Conservation (phyloP, 2,329 filamentous ascomycete species). For the Verticillium dahliae region DNA sequence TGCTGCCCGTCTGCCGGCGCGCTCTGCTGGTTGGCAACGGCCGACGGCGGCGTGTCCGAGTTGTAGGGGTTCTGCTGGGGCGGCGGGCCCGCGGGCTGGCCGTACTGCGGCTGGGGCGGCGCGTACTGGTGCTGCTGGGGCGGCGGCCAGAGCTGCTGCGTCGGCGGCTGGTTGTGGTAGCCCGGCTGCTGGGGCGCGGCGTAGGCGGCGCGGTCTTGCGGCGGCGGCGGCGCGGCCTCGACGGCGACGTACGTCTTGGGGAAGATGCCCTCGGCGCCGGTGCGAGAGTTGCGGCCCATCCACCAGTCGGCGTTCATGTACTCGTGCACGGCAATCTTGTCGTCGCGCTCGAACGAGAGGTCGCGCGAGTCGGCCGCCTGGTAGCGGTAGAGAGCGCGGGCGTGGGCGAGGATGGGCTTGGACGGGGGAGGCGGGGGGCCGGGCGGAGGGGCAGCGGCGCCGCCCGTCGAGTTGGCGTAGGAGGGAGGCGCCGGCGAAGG, state of each 20-base stretch:
- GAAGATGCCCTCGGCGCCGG: conserved; percentile 85
- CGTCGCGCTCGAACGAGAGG: conserved; percentile 72
- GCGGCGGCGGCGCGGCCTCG: conserved; percentile 50
- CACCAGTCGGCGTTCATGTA: conserved; percentile 98
- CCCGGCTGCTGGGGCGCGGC: conserved; percentile 18
- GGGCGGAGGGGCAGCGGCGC: conserved; percentile 15
- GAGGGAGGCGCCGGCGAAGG: conserved; percentile 37
- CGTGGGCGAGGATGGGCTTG: conserved; percentile 62
- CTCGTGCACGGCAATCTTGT: conserved; percentile 73
- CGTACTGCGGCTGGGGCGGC: conserved; percentile 28
- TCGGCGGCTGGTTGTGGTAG: conserved; percentile 16
- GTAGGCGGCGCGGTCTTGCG: conserved; percentile 25
- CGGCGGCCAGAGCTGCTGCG: conserved; percentile 12
- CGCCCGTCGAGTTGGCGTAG: conserved; percentile 38
- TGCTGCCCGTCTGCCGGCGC: conserved; percentile 9
- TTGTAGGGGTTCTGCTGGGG: conserved; percentile 57
- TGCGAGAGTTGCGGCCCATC: conserved; percentile 81
- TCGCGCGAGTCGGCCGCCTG: conserved; percentile 73
- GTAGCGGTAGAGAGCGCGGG: conserved; percentile 80
- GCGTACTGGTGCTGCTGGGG: conserved; percentile 18
- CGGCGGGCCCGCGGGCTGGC: conserved; percentile 35
- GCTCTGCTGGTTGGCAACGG: conserved; percentile 56
- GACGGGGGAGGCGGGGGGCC: conserved; percentile 23
- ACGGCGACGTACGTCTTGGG: conserved; percentile 82
- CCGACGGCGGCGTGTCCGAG: conserved; percentile 65